Evolutionary conservation across 352 stramenopile species (phyloP).

Genomic region (Globisporangium alternatum): DNA sequence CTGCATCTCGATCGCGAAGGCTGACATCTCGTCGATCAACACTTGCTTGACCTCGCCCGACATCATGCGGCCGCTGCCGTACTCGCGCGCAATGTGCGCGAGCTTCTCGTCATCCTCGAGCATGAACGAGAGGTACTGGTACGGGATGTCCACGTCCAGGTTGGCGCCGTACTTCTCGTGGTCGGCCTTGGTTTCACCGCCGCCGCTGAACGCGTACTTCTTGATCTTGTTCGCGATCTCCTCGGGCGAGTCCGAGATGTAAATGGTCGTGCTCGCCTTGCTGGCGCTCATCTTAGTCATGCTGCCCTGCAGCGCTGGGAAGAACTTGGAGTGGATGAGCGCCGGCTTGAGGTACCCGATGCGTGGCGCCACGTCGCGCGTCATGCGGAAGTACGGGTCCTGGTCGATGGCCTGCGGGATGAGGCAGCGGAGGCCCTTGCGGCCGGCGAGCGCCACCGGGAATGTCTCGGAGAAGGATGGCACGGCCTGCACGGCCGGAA

Average conservation of each 20-base stretch:
- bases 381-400: slow-evolving; percentile 98
- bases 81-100: slow-evolving; percentile 92
- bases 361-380: slow-evolving; percentile 97
- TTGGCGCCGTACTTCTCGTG: slow-evolving; percentile 98
- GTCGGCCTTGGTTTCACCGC: slow-evolving; percentile 97
- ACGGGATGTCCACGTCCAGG: slow-evolving; percentile 98
- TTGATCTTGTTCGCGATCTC: slow-evolving; percentile 94
- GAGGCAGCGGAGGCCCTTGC: slow-evolving; percentile 94
- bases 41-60: slow-evolving; percentile 98
- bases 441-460: slow-evolving; percentile 83
- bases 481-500: slow-evolving; percentile 97
- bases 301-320: slow-evolving; percentile 96
- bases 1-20: slow-evolving; percentile 95
- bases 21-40: slow-evolving; percentile 92
- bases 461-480: slow-evolving; percentile 99
- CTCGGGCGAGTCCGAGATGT: slow-evolving; percentile 97
- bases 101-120: slow-evolving; percentile 98
- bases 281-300: slow-evolving; percentile 99
- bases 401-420: slow-evolving; percentile 99
- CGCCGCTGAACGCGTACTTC: slow-evolving; percentile 91
- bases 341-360: slow-evolving; percentile 96
- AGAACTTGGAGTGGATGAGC: slow-evolving; percentile 99
- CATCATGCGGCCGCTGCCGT: slow-evolving; percentile 94
- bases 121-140: slow-evolving; percentile 99
- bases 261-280: slow-evolving; percentile 97